A percentile compares a stretch with the other conserved stretches of the same genome.
Evolutionary conservation across 73 alveolate genomes (phyloP).

Genomic region (Paramecium tetraurelia): DNA sequence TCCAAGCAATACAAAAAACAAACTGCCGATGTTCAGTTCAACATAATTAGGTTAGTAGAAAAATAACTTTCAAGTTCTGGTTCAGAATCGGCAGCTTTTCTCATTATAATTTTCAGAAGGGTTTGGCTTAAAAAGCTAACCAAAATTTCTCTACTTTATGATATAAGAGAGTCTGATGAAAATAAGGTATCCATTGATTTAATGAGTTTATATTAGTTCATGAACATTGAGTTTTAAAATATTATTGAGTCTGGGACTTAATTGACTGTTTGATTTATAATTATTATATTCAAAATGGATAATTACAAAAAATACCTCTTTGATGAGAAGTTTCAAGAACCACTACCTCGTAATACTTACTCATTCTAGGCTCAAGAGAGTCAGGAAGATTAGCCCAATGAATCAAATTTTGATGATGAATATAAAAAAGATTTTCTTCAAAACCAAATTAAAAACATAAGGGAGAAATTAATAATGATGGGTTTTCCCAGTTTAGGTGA

Average conservation of each 20-base stretch:
- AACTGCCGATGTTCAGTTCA: too few species aligned
- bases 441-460: background rate
- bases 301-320: constrained; percentile 6
- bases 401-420: constrained; percentile 26
- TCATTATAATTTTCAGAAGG: too few species aligned
- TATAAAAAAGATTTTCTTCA: background rate
- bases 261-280: background rate
- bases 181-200: background rate
- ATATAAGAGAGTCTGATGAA: too few species aligned
- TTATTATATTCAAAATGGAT: constrained; percentile 9
- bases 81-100: too few species aligned
- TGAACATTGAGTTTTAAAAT: too few species aligned
- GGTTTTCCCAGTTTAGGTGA: constrained; percentile 31
- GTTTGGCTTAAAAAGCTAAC: too few species aligned
- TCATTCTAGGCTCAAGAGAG: background rate
- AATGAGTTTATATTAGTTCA: too few species aligned
- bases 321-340: constrained; percentile 24
- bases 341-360: background rate
- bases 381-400: background rate
- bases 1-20: too few species aligned
- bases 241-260: background rate
- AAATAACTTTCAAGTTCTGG: too few species aligned
- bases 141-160: too few species aligned
- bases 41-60: too few species aligned
- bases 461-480: constrained; percentile 17